Conservation (phyloP, 352 stramenopile genomes). For the Phytophthora citrophthora region DNA sequence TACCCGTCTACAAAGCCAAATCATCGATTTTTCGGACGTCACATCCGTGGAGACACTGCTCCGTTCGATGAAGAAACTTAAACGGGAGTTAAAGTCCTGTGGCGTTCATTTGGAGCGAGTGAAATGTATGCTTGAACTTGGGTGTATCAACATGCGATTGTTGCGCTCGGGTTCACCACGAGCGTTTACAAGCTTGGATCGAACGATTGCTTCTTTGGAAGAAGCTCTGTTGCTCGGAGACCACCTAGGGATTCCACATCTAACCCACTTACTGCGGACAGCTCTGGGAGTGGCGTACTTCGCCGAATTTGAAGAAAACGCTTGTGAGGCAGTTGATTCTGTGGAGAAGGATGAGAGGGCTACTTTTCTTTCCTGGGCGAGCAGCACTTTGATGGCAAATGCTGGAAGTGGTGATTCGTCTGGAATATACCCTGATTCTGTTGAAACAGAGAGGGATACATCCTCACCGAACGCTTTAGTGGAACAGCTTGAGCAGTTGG, state of each 20-base stretch:
- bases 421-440: background rate
- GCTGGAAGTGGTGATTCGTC: conserved; percentile 22
- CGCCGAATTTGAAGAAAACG: conserved; percentile 33
- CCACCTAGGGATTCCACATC: conserved; percentile 46
- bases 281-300: conserved; percentile 60
- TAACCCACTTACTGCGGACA: conserved; percentile 53
- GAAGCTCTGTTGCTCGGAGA: conserved; percentile 52
- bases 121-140: conserved; percentile 59
- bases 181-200: conserved; percentile 43
- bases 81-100: conserved; percentile 48
- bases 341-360: conserved; percentile 1
- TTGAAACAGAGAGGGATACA: conserved; percentile 9
- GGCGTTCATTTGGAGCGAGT: conserved; percentile 48
- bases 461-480: conserved; percentile 21
- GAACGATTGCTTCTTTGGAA: conserved; percentile 45
- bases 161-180: conserved; percentile 44
- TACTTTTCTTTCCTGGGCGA: conserved; percentile 48
- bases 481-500: conserved; percentile 28
- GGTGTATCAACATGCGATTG: conserved; percentile 42
- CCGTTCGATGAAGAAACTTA: conserved; percentile 50
- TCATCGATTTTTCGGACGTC: conserved; percentile 25
- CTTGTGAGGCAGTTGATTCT: background rate
- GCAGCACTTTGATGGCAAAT: conserved; percentile 47
- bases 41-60: conserved; percentile 45
- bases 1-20: conserved; percentile 37